phyloP scores from a whole-genome alignment of 257 asterid species.

The Capsicum baccatum region DNA sequence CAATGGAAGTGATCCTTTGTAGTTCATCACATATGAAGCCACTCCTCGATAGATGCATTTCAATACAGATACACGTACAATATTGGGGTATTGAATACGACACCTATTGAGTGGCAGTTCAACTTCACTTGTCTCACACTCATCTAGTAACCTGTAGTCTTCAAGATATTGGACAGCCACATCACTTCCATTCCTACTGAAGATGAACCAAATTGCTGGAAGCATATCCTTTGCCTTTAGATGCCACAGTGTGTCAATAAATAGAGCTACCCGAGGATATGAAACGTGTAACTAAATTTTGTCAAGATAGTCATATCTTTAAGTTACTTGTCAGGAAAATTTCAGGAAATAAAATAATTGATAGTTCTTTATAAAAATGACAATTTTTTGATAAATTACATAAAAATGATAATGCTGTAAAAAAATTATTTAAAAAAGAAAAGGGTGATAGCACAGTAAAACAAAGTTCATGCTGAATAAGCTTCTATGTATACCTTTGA shows the following conservation, averaged over 20 bases:
- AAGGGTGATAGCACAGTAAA: background rate
- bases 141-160: conserved; percentile 73
- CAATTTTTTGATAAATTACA: background rate
- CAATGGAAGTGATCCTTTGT: conserved; percentile 86
- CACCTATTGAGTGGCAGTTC: conserved; percentile 86
- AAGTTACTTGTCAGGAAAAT: background rate
- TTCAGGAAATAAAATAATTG: background rate
- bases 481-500: conserved; percentile 64
- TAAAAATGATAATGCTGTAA: conserved; percentile 27
- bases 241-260: conserved; percentile 86
- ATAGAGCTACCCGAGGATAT: conserved; percentile 79
- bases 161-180: conserved; percentile 95
- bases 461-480: conserved; percentile 8
- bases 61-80: conserved; percentile 48
- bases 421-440: conserved; percentile 25
- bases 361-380: background rate
- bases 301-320: conserved; percentile 14
- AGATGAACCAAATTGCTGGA: conserved; percentile 98
- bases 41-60: conserved; percentile 87
- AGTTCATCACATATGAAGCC: conserved; percentile 54
- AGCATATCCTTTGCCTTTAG: conserved; percentile 89
- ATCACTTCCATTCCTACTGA: conserved; percentile 98
- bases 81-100: conserved; percentile 88
- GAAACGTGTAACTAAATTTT: conserved; percentile 29
- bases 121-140: conserved; percentile 85